These are phyloP conservation scores for Clonostachys rhizophaga DNA, from an alignment of 2,329 filamentous ascomycete genomes.

Conservation along the genomic window DNA sequence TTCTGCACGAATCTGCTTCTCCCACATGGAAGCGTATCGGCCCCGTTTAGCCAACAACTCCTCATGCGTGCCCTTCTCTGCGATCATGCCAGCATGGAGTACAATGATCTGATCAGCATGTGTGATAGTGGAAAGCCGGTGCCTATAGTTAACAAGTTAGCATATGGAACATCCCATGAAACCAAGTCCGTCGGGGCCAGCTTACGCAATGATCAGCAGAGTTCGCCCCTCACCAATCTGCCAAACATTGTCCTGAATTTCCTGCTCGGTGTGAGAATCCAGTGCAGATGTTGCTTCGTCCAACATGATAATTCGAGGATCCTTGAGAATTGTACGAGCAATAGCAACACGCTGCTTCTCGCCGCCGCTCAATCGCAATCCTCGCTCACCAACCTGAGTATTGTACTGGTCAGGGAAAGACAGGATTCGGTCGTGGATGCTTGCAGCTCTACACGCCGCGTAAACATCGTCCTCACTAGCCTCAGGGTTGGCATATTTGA, in stretches of 20 bases:
- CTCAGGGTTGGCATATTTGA: conserved; percentile 80
- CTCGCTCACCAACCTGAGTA: conserved; percentile 88
- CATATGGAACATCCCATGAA: neutral
- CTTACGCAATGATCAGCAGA: conserved; percentile 89
- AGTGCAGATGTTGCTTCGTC: conserved; percentile 91
- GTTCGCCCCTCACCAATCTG: conserved; percentile 82
- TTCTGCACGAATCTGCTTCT: conserved; percentile 79
- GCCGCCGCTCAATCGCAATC: conserved; percentile 79
- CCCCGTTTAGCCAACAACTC: conserved; percentile 68
- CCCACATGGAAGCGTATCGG: conserved; percentile 82
- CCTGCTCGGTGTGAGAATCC: conserved; percentile 87
- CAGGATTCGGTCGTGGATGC: conserved; percentile 89
- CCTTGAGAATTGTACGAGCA: conserved; percentile 86
- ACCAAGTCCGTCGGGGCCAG: conserved; percentile 9
- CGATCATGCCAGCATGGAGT: conserved; percentile 69
- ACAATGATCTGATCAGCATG: conserved; percentile 83
- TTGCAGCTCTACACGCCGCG: conserved; percentile 77
- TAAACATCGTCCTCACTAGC: conserved; percentile 80
- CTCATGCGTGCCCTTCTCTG: conserved; percentile 74
- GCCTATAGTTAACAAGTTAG: conserved; percentile 35
- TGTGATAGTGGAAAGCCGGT: conserved; percentile 81
- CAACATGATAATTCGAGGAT: conserved; percentile 85
- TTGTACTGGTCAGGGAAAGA: conserved; percentile 83
- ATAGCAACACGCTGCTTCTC: conserved; percentile 95
- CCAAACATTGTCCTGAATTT: conserved; percentile 83